These are phyloP conservation scores for Echeveria elegans DNA, from an alignment of 164 flowering plant genomes.

Conservation along the genomic window DNA sequence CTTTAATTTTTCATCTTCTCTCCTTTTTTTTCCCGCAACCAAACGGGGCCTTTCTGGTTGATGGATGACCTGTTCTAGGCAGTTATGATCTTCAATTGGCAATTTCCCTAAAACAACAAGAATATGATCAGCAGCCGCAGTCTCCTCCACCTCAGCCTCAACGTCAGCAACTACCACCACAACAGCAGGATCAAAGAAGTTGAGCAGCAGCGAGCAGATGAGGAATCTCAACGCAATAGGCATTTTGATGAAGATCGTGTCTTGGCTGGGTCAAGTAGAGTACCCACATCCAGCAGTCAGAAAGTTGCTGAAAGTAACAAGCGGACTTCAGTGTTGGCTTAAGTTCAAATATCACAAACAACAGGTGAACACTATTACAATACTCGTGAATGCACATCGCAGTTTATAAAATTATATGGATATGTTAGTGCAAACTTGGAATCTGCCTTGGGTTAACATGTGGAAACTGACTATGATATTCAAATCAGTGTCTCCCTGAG, in stretches of 20 bases:
- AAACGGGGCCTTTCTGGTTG: not conserved
- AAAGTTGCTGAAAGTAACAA: not conserved
- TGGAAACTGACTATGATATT: not conserved
- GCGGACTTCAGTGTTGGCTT: not conserved
- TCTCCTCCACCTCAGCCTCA: conserved; percentile 32
- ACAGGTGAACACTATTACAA: too few relatives aligned
- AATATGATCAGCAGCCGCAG: conserved; percentile 71
- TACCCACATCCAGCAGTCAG: not conserved
- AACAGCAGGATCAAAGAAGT: conserved; percentile 40
- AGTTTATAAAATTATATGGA: too few relatives aligned
- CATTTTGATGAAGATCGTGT: conserved; percentile 42
- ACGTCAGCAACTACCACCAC: conserved; percentile 21
- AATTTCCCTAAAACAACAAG: conserved; percentile 83
- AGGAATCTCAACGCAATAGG: conserved; percentile 23
- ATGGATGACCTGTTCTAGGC: conserved; percentile 13
- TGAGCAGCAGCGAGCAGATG: conserved; percentile 26
- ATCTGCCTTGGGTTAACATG: not conserved
- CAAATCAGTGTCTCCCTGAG: not conserved
- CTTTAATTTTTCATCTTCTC: too few relatives aligned
- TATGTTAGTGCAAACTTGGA: too few relatives aligned
- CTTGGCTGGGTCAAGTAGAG: conserved; percentile 15
- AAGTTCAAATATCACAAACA: not conserved
- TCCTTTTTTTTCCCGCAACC: too few relatives aligned
- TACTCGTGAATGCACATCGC: too few relatives aligned
- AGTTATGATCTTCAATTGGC: conserved; percentile 89